phyloP scores from a whole-genome alignment of 2,329 filamentous ascomycete species.

The Colletotrichum ledebouriae region DNA sequence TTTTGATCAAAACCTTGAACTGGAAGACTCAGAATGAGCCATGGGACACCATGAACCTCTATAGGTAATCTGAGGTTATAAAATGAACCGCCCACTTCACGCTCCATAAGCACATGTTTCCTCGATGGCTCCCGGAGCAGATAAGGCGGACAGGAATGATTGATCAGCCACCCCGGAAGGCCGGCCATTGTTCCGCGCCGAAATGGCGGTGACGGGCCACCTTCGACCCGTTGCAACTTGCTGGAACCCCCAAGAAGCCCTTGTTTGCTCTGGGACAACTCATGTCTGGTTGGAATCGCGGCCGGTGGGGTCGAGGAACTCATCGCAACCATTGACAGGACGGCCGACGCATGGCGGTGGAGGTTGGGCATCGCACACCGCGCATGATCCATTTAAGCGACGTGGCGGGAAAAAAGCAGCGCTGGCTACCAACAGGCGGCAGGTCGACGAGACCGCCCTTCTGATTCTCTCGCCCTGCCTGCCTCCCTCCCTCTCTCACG shows the following conservation, averaged over 20 bases:
- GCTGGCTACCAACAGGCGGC: conserved; percentile 22
- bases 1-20: too few relatives aligned
- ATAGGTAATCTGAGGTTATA: too few relatives aligned
- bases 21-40: too few relatives aligned
- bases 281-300: conserved; percentile 38
- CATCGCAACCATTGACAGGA: conserved; percentile 37
- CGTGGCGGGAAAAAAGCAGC: conserved; percentile 37
- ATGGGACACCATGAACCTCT: too few relatives aligned
- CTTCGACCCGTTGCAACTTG: conserved; percentile 8
- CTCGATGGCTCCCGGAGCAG: conserved; percentile 1
- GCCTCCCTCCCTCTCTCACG: not conserved
- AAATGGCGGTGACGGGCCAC: conserved; percentile 42
- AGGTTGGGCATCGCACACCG: conserved; percentile 42
- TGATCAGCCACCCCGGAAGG: conserved; percentile 37
- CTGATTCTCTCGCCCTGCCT: conserved; percentile 11
- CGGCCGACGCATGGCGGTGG: conserved; percentile 42
- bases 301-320: conserved; percentile 32
- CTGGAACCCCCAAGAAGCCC: conserved; percentile 28
- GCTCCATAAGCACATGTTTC: conserved; percentile 14
- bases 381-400: conserved; percentile 40
- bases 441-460: conserved; percentile 39
- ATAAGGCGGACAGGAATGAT: conserved; percentile 25
- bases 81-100: not conserved
- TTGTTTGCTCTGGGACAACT: conserved; percentile 34
- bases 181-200: conserved; percentile 40